Evolutionary conservation across 202 grass and related monocot species (phyloP).

Genomic region (Bolboschoenoplectus hybrid): DNA sequence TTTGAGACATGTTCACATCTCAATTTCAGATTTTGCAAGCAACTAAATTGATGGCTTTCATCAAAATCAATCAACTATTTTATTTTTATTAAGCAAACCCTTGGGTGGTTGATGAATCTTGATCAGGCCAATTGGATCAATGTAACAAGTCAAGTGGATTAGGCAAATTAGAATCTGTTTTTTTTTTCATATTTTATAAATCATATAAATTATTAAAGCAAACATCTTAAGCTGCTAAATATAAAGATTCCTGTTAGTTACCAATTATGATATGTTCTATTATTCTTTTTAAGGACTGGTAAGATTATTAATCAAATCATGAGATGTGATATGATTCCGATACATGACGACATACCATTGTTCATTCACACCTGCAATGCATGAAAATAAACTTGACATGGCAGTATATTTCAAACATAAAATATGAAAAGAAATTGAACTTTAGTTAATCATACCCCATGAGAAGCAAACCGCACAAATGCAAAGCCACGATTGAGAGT

Average conservation of each 20-base stretch:
- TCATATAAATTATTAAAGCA: neutral
- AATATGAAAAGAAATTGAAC: constrained; percentile 15
- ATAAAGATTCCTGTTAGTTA: neutral
- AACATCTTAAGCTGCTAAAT: neutral
- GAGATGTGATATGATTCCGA: constrained; percentile 14
- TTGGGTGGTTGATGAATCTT: constrained; percentile 14
- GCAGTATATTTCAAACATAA: constrained; percentile 5
- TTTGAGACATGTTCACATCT: constrained; percentile 1
- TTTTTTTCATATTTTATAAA: neutral
- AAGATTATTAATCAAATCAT: constrained; percentile 14
- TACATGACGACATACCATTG: constrained; percentile 13
- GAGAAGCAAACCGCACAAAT: constrained; percentile 78
- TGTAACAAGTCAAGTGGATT: constrained; percentile 1
- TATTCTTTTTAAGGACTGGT: neutral
- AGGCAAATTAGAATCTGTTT: neutral
- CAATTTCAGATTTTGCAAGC: constrained; percentile 18
- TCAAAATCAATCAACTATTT: constrained; percentile 24
- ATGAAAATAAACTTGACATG: constrained; percentile 37
- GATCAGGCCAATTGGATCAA: neutral
- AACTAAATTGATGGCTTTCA: constrained; percentile 15
- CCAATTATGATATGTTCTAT: neutral
- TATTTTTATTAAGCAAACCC: neutral
- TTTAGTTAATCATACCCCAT: constrained; percentile 57
- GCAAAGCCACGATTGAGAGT: constrained; percentile 76
- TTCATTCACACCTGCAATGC: constrained; percentile 30